These are phyloP conservation scores for Candida ficus DNA, from an alignment of 805 yeast species.

Conservation along the genomic window DNA sequence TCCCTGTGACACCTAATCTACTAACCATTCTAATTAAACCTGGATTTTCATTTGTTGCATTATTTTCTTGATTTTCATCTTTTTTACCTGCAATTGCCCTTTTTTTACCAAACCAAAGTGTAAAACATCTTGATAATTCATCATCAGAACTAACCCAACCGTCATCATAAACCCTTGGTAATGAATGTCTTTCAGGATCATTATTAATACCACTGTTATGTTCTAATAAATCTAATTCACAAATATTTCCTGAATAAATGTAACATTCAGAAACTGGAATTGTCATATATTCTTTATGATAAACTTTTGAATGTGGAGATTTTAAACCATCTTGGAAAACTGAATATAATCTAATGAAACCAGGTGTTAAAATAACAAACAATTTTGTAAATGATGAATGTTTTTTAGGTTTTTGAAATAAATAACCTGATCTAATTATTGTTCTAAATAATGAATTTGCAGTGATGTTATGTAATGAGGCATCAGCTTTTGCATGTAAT, in stretches of 20 bases:
- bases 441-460: conserved; percentile 54
- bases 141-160: conserved; percentile 85
- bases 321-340: too few relatives aligned
- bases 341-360: conserved; percentile 55
- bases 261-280: conserved; percentile 67
- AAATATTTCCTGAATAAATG: conserved; percentile 64
- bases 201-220: conserved; percentile 33
- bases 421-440: conserved; percentile 56
- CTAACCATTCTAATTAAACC: conserved; percentile 41
- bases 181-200: conserved; percentile 47
- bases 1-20: conserved; percentile 62
- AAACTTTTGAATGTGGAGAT: conserved; percentile 43
- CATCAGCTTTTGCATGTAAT: conserved; percentile 48
- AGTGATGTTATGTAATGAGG: conserved; percentile 48
- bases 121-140: conserved; percentile 70
- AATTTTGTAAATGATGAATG: conserved; percentile 60
- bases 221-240: conserved; percentile 50
- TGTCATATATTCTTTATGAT: conserved; percentile 48
- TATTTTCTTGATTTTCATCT: background rate
- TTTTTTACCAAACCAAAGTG: conserved; percentile 77
- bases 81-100: conserved; percentile 33
- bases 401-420: conserved; percentile 66
- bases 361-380: conserved; percentile 66
- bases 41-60: conserved; percentile 29
- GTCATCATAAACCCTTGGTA: conserved; percentile 73